These are phyloP conservation scores for Tetrapisispora iriomotensis DNA, from an alignment of 805 yeast genomes.

Conservation along the genomic window DNA sequence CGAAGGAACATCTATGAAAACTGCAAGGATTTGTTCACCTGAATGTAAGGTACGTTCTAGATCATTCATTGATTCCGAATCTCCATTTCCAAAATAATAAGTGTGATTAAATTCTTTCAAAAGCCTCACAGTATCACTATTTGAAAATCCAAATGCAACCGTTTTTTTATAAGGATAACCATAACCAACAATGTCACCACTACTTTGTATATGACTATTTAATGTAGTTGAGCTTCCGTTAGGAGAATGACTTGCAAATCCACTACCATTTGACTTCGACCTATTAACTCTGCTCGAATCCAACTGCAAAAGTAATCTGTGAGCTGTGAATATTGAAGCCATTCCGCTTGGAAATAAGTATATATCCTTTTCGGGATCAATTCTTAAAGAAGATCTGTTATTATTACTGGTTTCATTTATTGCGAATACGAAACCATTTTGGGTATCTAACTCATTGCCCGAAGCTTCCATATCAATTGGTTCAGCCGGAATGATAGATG, in stretches of 20 bases:
- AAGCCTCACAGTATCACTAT: constrained; percentile 83
- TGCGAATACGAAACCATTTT: not conserved
- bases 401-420: not conserved
- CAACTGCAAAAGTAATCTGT: constrained; percentile 40
- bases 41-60: constrained; percentile 51
- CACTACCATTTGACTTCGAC: constrained; percentile 10
- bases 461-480: constrained; percentile 15
- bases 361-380: constrained; percentile 51
- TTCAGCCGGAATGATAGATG: constrained; percentile 23
- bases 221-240: not conserved
- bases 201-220: constrained; percentile 1
- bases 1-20: constrained; percentile 91
- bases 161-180: constrained; percentile 42
- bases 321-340: constrained; percentile 83
- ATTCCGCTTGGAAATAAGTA: constrained; percentile 84
- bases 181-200: constrained; percentile 13
- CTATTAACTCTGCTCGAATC: constrained; percentile 28
- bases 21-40: constrained; percentile 61
- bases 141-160: constrained; percentile 93
- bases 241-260: constrained; percentile 5
- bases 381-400: constrained; percentile 1
- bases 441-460: not conserved
- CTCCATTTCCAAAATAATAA: constrained; percentile 77
- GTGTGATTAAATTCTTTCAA: constrained; percentile 88
- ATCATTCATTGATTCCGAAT: constrained; percentile 49